phyloP scores from a whole-genome alignment of 1,284 basidiomycete genomes.

The Ganoderma multipileum region DNA sequence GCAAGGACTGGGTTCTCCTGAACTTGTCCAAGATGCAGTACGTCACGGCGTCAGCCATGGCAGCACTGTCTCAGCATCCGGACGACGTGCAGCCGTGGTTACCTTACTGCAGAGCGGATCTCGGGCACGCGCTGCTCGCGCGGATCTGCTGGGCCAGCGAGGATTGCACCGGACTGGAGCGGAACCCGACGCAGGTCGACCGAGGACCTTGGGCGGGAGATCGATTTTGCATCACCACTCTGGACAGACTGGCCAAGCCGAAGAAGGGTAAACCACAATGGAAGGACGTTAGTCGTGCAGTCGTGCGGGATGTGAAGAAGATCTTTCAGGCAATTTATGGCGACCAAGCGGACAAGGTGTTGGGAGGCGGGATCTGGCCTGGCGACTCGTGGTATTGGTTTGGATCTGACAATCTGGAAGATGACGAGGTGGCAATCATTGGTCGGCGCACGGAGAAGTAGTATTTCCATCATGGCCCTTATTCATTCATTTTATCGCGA shows the following conservation, averaged over 20 bases:
- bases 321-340: neutral
- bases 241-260: neutral
- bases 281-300: constrained; percentile 10
- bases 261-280: neutral
- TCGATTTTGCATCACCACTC: constrained; percentile 12
- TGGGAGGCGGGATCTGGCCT: no score
- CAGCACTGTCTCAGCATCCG: neutral
- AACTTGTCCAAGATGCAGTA: neutral
- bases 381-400: constrained; percentile 6
- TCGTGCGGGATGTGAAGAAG: constrained; percentile 5
- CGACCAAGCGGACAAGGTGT: neutral
- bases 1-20: constrained; percentile 3
- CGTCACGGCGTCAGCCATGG: constrained; percentile 1
- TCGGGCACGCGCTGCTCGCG: constrained; percentile 12
- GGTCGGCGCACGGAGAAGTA: constrained; percentile 2
- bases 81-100: constrained; percentile 22
- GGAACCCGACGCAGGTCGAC: neutral
- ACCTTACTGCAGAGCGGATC: constrained; percentile 4
- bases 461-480: neutral
- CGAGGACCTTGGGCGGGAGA: constrained; percentile 19
- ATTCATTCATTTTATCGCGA: neutral
- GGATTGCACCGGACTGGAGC: neutral
- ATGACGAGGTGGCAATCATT: neutral
- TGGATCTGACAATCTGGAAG: constrained; percentile 3
- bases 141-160: constrained; percentile 10